Conservation (phyloP, 2,329 filamentous ascomycete species). For the Neofusicoccum cordaticola region DNA sequence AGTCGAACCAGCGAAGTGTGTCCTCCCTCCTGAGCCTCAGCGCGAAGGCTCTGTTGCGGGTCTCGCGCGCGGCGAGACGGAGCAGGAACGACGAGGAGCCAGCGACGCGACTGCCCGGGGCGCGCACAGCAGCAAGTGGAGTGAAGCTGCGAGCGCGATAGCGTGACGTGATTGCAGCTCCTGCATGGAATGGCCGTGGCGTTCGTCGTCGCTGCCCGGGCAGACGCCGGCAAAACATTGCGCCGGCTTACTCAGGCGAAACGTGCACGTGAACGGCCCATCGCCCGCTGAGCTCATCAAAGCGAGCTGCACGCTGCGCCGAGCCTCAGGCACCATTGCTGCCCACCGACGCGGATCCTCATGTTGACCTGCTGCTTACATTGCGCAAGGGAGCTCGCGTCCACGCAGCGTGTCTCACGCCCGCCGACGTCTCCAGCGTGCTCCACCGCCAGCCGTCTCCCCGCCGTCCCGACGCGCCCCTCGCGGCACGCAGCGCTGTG, state of each 20-base stretch:
- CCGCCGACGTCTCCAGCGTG: neutral
- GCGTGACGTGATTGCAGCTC: neutral
- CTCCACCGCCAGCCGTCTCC: neutral
- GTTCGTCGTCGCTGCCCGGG: neutral
- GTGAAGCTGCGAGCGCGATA: neutral
- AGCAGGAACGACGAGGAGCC: neutral
- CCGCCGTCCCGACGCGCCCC: neutral
- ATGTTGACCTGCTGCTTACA: neutral
- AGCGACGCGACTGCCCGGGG: neutral
- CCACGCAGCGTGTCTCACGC: neutral
- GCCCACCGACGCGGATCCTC: neutral
- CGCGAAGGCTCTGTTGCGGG: neutral
- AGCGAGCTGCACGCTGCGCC: neutral
- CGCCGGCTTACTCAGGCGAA: neutral
- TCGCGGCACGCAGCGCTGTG: neutral
- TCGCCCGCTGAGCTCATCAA: neutral
- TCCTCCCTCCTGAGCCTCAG: conserved; percentile 13
- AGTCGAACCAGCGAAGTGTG: conserved; percentile 17
- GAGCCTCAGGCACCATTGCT: conserved; percentile 2
- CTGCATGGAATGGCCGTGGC: neutral
- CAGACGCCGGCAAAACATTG: neutral
- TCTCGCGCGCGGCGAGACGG: neutral
- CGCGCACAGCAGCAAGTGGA: neutral
- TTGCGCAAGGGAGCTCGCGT: neutral
- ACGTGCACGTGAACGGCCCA: neutral